A percentile compares a stretch with the other conserved stretches of the same genome.
Conservation (phyloP, 331 rosid species). For the Saraca asoca region DNA sequence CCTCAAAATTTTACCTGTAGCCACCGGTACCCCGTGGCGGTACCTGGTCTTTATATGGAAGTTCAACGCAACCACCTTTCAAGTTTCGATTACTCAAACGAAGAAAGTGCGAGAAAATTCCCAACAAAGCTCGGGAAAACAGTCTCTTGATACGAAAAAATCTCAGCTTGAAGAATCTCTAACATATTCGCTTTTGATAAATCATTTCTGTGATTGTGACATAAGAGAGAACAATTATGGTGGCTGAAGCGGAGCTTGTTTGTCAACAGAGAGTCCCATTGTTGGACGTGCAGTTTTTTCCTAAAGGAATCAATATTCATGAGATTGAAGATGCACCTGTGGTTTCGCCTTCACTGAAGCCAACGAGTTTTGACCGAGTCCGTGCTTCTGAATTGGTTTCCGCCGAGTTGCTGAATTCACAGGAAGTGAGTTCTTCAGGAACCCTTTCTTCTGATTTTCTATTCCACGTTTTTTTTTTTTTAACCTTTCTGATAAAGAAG, state of each 20-base stretch:
- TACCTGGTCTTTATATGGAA: constrained; percentile 32
- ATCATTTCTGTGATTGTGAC: neutral
- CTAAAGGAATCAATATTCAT: constrained; percentile 45
- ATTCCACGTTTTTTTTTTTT: constrained; percentile 24
- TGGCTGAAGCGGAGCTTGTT: constrained; percentile 70
- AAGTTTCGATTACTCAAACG: constrained; percentile 11
- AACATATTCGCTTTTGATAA: constrained; percentile 8
- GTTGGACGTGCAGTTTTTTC: constrained; percentile 55
- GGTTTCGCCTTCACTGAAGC: constrained; percentile 23
- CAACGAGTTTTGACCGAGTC: constrained; percentile 47
- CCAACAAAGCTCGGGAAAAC: constrained; percentile 35
- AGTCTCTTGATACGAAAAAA: neutral
- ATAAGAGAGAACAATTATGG: constrained; percentile 54
- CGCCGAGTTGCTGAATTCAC: constrained; percentile 52
- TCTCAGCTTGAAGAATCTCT: constrained; percentile 20
- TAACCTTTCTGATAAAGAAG: neutral
- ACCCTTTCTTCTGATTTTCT: neutral
- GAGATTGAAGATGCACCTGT: constrained; percentile 52
- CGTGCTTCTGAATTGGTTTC: constrained; percentile 56
- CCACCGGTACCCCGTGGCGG: constrained; percentile 52
- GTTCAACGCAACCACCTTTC: neutral
- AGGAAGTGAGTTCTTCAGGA: constrained; percentile 49
- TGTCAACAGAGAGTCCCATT: constrained; percentile 55
- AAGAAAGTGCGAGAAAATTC: constrained; percentile 45
- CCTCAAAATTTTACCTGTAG: constrained; percentile 40